These are phyloP conservation scores for Tylopilus sp. DNA, from an alignment of 768 basidiomycete species.

Conservation along the genomic window DNA sequence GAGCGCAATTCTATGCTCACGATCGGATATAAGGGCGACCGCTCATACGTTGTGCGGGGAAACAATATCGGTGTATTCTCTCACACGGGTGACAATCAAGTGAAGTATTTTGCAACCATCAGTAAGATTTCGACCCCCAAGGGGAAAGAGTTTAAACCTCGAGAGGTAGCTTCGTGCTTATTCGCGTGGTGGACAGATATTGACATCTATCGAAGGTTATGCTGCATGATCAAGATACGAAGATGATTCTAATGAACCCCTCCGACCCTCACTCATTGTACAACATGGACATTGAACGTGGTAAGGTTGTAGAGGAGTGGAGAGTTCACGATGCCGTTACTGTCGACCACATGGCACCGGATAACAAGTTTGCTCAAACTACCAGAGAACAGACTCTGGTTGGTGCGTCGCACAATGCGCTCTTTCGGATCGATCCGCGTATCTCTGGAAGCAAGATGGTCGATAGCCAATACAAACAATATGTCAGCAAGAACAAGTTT, in stretches of 20 bases:
- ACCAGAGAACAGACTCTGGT: slow-evolving; percentile 91
- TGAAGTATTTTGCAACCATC: slow-evolving; percentile 87
- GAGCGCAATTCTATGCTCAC: slow-evolving; percentile 86
- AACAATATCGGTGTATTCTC: slow-evolving; percentile 90
- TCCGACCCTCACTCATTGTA: slow-evolving; percentile 77
- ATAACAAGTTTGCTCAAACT: slow-evolving; percentile 92
- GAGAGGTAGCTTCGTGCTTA: slow-evolving; percentile 56
- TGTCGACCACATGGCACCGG: slow-evolving; percentile 88
- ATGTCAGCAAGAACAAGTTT: slow-evolving; percentile 92
- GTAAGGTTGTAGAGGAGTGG: slow-evolving; percentile 98
- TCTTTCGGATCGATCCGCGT: slow-evolving; percentile 98
- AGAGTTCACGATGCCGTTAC: slow-evolving; percentile 88
- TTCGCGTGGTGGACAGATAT: background rate
- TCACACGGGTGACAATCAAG: slow-evolving; percentile 61
- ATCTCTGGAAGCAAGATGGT: slow-evolving; percentile 90
- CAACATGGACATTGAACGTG: slow-evolving; percentile 89
- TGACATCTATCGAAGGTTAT: slow-evolving; percentile 61
- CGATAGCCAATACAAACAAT: slow-evolving; percentile 94
- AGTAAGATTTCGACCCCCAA: slow-evolving; percentile 75
- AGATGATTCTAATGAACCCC: slow-evolving; percentile 92
- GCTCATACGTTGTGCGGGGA: slow-evolving; percentile 91
- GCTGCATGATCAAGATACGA: slow-evolving; percentile 94
- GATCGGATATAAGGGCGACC: slow-evolving; percentile 92
- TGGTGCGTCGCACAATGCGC: slow-evolving; percentile 88
- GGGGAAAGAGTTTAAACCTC: slow-evolving; percentile 81